Percentiles rank a stretch among this genome's conserved stretches.
phyloP scores from a whole-genome alignment of 2,329 filamentous ascomycete genomes.

The Aspergillus sp. region DNA sequence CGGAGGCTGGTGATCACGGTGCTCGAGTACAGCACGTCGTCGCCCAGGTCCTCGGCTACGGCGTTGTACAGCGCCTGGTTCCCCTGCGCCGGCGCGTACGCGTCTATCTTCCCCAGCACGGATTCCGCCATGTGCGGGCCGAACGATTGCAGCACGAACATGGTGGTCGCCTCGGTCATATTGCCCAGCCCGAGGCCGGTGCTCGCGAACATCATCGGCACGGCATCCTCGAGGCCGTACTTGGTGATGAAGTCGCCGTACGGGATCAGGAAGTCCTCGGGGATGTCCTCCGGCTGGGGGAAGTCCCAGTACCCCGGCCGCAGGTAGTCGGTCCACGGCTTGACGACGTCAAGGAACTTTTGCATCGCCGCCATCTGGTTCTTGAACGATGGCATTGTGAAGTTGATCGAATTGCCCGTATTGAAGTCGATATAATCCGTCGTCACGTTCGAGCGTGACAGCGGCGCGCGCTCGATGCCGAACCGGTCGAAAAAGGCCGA shows the following conservation, averaged over 20 bases:
- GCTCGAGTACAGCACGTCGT: conserved; percentile 32
- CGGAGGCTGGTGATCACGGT: conserved; percentile 18
- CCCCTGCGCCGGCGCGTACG: conserved; percentile 19
- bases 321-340: conserved; percentile 10
- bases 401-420: conserved; percentile 8
- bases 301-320: conserved; percentile 11
- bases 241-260: conserved; percentile 15
- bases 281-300: conserved; percentile 9
- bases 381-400: background rate
- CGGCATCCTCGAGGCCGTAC: conserved; percentile 10
- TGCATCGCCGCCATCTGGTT: conserved; percentile 9
- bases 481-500: conserved; percentile 14
- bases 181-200: conserved; percentile 10
- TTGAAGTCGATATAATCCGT: conserved; percentile 11
- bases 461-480: conserved; percentile 5
- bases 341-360: conserved; percentile 10
- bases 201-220: conserved; percentile 8
- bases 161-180: conserved; percentile 7
- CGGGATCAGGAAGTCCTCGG: conserved; percentile 13
- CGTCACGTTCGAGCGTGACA: conserved; percentile 1
- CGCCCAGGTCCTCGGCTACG: conserved; percentile 27
- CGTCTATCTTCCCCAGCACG: conserved; percentile 20
- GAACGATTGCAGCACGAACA: conserved; percentile 9
- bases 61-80: conserved; percentile 35
- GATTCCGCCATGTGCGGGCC: conserved; percentile 15